Conservation (phyloP, 768 basidiomycete species). For the Xerocomus potaroensis region DNA sequence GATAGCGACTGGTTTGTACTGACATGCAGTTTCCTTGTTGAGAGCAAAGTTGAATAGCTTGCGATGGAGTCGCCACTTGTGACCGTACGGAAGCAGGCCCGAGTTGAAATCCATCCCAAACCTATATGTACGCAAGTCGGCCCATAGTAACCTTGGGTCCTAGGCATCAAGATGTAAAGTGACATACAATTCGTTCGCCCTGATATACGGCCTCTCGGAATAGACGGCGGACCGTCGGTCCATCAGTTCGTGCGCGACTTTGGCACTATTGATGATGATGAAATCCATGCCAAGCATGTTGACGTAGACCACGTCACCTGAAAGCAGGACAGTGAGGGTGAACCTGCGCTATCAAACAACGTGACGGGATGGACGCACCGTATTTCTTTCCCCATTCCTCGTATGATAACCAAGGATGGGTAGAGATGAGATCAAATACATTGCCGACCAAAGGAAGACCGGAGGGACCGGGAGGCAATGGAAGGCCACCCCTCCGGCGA, state of each 20-base stretch:
- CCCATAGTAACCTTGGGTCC: neutral
- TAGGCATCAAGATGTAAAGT: neutral
- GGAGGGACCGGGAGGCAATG: constrained; percentile 50
- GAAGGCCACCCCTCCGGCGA: constrained; percentile 11
- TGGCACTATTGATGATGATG: constrained; percentile 22
- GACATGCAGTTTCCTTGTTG: constrained; percentile 9
- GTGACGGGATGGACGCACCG: constrained; percentile 18
- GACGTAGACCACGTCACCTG: constrained; percentile 24
- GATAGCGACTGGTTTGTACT: constrained; percentile 16
- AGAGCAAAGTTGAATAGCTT: constrained; percentile 21
- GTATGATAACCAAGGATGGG: constrained; percentile 31
- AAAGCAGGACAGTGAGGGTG: neutral
- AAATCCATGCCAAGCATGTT: constrained; percentile 28
- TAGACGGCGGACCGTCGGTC: constrained; percentile 26
- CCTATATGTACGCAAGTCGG: constrained; percentile 8
- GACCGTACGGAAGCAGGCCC: constrained; percentile 28
- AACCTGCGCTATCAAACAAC: neutral
- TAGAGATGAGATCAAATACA: constrained; percentile 15
- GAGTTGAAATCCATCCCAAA: constrained; percentile 31
- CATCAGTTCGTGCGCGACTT: constrained; percentile 22
- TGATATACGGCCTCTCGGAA: constrained; percentile 25
- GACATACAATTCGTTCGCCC: constrained; percentile 19
- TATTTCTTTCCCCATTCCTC: constrained; percentile 32
- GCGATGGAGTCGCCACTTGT: constrained; percentile 29
- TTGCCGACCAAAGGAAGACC: constrained; percentile 36